Conservation (phyloP, 2,329 filamentous ascomycete species). For the Periconia macrospinosa region DNA sequence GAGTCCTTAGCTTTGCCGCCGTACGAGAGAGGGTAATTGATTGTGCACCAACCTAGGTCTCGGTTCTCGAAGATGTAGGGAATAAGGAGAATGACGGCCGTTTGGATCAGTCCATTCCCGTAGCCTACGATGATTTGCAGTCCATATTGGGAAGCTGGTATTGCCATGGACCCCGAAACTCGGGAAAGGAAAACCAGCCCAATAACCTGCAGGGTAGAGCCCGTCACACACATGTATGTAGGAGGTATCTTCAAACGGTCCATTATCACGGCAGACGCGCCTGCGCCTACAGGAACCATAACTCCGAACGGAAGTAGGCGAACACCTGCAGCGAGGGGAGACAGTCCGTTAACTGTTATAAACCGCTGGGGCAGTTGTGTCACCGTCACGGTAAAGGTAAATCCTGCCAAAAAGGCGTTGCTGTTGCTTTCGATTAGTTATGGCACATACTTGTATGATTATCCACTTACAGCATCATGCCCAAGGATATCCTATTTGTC, state of each 20-base stretch:
- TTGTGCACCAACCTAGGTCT: neutral
- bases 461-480: constrained; percentile 5
- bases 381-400: neutral
- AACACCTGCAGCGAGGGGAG: constrained; percentile 3
- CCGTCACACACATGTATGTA: constrained; percentile 1
- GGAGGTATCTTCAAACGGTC: neutral
- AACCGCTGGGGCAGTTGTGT: constrained; percentile 9
- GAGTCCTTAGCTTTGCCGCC: too few species aligned
- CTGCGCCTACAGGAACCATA: constrained; percentile 2
- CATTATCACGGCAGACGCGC: constrained; percentile 1
- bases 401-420: neutral
- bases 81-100: constrained; percentile 2
- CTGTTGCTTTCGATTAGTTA: neutral
- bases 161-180: neutral
- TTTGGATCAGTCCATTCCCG: constrained; percentile 5
- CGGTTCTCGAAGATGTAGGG: constrained; percentile 6
- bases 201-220: constrained; percentile 3
- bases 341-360: constrained; percentile 5
- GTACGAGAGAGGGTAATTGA: too few species aligned
- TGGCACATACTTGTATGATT: neutral
- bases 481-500: too few species aligned
- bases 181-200: constrained; percentile 1
- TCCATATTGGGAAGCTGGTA: constrained; percentile 4
- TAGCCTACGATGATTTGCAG: constrained; percentile 8
- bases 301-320: constrained; percentile 7